Evolutionary conservation across 2,329 filamentous ascomycete species (phyloP), one percentile per base, ranked within the genome.

Genomic region (Talaromyces piceae): DNA sequence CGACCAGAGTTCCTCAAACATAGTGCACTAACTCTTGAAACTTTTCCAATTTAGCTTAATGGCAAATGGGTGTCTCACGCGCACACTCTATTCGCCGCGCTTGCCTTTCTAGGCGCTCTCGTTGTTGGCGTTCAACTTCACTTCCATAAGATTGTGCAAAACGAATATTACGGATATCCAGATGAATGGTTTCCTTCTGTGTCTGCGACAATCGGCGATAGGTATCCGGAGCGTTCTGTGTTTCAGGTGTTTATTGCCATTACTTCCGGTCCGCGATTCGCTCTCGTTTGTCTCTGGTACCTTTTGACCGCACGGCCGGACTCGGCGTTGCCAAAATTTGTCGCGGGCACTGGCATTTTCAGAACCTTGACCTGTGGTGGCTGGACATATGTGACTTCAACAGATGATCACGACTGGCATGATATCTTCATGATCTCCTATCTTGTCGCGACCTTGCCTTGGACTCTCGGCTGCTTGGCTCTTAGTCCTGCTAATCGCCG

Each of bases 371-470:
- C 90, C 3, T 98, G 93, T 65, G 93, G 91, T 61, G 93, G 93
- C 53, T 98, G 93, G 91, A 96, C 93, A 49, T 98, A 97, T 70
- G 84, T 98, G 55, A 98, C 93, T 23, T 97, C 93, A 56, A 98
- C 93, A 41, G 93, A 98, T 67, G 89, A 97, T 67, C 93, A 98
- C 70, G 84, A 95, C 70, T 97, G 90, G 91, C 93, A 98, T 68
- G 93, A 98, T 65, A 91, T 97, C 56, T 91, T 98, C 68, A 98
- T 98, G 93, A 96, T 98, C 60, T 94, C 90, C 12, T 98, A 98
- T 70, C 77, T 98, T 51, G 85, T 98, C 43, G 87, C 89, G 28
- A 97, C 93, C 2, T 77, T 98, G 49, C 93, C 93, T 2, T 98
- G 93, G 93, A 98, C 91, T 2, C 70, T 89, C 45, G 93, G 93